Conservation (phyloP, 2,329 filamentous ascomycete species). For the Hypoxylon sp. region DNA sequence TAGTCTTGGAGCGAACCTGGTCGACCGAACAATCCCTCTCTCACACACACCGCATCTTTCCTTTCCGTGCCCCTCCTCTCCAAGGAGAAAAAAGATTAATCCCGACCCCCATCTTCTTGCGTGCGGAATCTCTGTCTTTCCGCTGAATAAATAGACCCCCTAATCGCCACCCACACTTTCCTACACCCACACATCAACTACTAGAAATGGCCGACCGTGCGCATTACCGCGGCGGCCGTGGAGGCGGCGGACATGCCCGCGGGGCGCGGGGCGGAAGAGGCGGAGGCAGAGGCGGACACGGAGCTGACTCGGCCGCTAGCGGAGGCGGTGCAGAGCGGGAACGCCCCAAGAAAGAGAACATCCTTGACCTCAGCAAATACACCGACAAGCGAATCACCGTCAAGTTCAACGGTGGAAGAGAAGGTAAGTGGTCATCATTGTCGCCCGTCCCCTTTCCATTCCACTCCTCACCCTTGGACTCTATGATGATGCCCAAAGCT, state of each 20-base stretch:
- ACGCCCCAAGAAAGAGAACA: slow-evolving; percentile 97
- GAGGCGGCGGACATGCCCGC: slow-evolving; percentile 52
- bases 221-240: slow-evolving; percentile 57
- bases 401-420: slow-evolving; percentile 94
- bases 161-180: slow-evolving; percentile 11
- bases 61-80: neutral
- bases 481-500: neutral
- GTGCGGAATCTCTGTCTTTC: too few relatives aligned
- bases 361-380: slow-evolving; percentile 93
- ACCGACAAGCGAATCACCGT: slow-evolving; percentile 96
- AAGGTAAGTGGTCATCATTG: slow-evolving; percentile 66
- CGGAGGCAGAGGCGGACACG: slow-evolving; percentile 54
- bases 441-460: neutral
- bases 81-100: too few relatives aligned
- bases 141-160: too few relatives aligned
- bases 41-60: slow-evolving; percentile 35
- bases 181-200: slow-evolving; percentile 35
- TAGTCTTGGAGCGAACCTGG: slow-evolving; percentile 18
- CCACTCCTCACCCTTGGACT: neutral
- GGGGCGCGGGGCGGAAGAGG: slow-evolving; percentile 52
- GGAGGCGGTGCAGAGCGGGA: slow-evolving; percentile 65
- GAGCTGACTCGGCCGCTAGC: slow-evolving; percentile 52
- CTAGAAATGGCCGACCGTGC: slow-evolving; percentile 60
- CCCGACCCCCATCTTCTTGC: too few relatives aligned
- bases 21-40: slow-evolving; percentile 12